A percentile compares a stretch with the other conserved stretches of the same genome.
phyloP scores from a whole-genome alignment of 352 stramenopile species.

The Pythium folliculosum region DNA sequence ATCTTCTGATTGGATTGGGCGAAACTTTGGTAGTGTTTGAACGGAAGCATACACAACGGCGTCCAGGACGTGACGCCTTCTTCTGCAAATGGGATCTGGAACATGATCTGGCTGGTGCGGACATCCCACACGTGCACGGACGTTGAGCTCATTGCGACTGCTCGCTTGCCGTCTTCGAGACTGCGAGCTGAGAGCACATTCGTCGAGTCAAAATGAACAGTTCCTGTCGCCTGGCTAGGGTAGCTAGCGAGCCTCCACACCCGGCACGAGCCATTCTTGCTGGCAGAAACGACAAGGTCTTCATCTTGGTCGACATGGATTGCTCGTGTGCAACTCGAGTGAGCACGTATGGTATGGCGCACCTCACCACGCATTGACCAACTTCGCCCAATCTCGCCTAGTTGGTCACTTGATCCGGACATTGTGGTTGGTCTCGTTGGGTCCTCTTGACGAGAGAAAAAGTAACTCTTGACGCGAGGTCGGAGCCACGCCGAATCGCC shows the following conservation, averaged over 20 bases:
- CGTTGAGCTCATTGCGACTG: conserved; percentile 42
- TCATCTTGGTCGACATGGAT: conserved; percentile 63
- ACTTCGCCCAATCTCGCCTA: conserved; percentile 22
- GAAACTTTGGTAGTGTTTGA: conserved; percentile 25
- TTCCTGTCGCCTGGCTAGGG: conserved; percentile 31
- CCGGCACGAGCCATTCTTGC: conserved; percentile 71
- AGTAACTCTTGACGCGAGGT: conserved; percentile 24
- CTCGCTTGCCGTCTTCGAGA: conserved; percentile 34
- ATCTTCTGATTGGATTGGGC: background rate
- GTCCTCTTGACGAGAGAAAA: conserved; percentile 17
- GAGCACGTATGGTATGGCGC: conserved; percentile 55
- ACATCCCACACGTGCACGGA: conserved; percentile 73
- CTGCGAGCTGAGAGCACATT: conserved; percentile 30
- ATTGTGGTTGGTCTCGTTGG: background rate
- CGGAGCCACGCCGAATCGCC: conserved; percentile 38
- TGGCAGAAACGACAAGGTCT: conserved; percentile 65
- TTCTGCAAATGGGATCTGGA: conserved; percentile 54
- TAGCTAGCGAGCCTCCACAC: conserved; percentile 66
- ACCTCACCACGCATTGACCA: conserved; percentile 48
- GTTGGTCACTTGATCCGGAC: background rate
- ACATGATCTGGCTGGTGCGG: conserved; percentile 55
- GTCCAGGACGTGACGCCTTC: conserved; percentile 52
- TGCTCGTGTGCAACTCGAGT: conserved; percentile 60
- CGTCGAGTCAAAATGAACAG: conserved; percentile 33
- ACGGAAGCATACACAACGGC: conserved; percentile 27